Conservation (phyloP, 768 basidiomycete species). For the Lactarius hatsudake region DNA sequence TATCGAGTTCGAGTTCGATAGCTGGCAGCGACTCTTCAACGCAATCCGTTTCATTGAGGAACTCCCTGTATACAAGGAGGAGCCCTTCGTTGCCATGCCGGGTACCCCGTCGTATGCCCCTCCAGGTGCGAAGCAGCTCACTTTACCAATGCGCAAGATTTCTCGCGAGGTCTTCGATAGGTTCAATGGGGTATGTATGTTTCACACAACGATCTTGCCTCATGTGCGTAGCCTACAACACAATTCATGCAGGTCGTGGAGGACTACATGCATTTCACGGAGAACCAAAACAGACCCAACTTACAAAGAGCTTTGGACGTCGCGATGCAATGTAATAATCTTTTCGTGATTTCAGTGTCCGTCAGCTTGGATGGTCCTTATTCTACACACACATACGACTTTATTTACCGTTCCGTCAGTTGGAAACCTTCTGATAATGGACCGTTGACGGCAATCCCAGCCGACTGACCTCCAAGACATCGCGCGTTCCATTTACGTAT, state of each 20-base stretch:
- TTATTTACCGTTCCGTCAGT: constrained; percentile 21
- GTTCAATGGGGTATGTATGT: constrained; percentile 21
- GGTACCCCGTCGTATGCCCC: constrained; percentile 26
- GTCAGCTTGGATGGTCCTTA: constrained; percentile 23
- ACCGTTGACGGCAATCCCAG: constrained; percentile 5
- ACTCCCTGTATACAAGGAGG: constrained; percentile 8
- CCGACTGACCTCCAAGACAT: constrained; percentile 3
- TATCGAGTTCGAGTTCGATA: constrained; percentile 29
- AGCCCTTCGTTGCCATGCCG: constrained; percentile 25
- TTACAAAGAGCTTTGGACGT: constrained; percentile 25
- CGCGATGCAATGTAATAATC: constrained; percentile 12
- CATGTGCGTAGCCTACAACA: background rate
- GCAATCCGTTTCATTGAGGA: constrained; percentile 24
- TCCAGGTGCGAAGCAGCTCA: constrained; percentile 8
- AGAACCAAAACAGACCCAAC: constrained; percentile 21
- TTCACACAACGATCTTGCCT: background rate
- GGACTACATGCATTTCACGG: constrained; percentile 24
- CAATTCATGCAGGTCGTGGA: constrained; percentile 18
- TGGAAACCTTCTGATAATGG: constrained; percentile 20
- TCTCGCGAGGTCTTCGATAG: background rate
- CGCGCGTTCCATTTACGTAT: background rate
- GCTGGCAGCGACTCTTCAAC: constrained; percentile 26
- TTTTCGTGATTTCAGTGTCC: constrained; percentile 26
- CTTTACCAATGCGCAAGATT: constrained; percentile 23
- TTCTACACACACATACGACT: constrained; percentile 27